Percentiles rank a stretch among this genome's conserved stretches.
Evolutionary conservation across 139 green algal genomes (phyloP).

Genomic region (Ulvella scutata): DNA sequence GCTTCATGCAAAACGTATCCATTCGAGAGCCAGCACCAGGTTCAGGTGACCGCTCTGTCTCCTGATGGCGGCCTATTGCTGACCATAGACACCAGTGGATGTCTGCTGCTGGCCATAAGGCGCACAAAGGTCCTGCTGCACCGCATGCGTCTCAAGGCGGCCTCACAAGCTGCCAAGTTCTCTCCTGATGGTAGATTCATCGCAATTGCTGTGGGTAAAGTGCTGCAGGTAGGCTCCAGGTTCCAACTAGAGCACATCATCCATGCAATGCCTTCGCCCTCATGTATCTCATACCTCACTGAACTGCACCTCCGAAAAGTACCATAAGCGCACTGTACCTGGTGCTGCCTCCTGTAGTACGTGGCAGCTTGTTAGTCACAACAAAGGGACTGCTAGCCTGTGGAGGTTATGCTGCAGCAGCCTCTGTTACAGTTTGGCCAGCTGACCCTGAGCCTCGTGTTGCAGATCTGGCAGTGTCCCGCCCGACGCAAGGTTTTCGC

Average conservation of each 20-base stretch:
- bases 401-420: no score
- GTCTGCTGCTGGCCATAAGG: constrained; percentile 61
- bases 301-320: no score
- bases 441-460: no score
- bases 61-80: constrained; percentile 72
- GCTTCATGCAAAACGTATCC: constrained; percentile 58
- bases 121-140: constrained; percentile 64
- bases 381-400: neutral
- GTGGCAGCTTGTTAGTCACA: neutral
- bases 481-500: constrained; percentile 58
- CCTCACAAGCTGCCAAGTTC: constrained; percentile 63
- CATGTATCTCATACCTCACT: no score
- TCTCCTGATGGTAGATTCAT: constrained; percentile 76
- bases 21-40: constrained; percentile 64
- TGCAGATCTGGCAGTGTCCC: constrained; percentile 79
- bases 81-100: constrained; percentile 69
- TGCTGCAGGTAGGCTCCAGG: constrained; percentile 83
- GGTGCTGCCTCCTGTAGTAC: neutral
- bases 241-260: no score
- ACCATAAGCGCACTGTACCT: no score
- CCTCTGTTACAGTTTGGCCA: no score
- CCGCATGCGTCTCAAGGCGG: constrained; percentile 79
- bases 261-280: no score
- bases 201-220: constrained; percentile 59
- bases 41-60: constrained; percentile 20